These are phyloP conservation scores for Silybum marianum DNA, from an alignment of 129 eudicot species.

Conservation along the genomic window DNA sequence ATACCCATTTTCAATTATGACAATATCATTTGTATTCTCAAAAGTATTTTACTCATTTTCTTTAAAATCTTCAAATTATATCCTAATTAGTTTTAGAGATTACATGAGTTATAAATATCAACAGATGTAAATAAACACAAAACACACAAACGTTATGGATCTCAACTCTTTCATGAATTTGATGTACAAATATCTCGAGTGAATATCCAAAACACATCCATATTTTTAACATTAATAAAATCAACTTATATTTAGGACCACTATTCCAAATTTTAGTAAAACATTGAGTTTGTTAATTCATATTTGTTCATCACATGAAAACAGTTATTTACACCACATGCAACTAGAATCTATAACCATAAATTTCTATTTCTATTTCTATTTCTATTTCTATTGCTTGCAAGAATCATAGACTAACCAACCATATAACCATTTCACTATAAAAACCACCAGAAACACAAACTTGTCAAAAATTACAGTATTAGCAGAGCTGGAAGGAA, in stretches of 20 bases:
- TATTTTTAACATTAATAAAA: too few relatives aligned
- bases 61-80: too few relatives aligned
- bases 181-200: background rate
- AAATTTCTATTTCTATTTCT: background rate
- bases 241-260: too few relatives aligned
- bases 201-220: background rate
- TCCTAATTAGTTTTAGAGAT: background rate
- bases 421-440: constrained; percentile 1
- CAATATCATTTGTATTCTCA: background rate
- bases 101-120: too few relatives aligned
- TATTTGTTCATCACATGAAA: too few relatives aligned
- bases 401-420: constrained; percentile 2
- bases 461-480: background rate
- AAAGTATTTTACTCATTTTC: background rate
- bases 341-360: background rate
- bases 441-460: constrained; percentile 16
- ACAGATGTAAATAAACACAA: too few relatives aligned
- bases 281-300: too few relatives aligned
- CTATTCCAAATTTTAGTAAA: too few relatives aligned
- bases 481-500: background rate
- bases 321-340: too few relatives aligned
- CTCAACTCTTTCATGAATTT: background rate
- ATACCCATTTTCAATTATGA: background rate
- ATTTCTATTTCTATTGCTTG: background rate
- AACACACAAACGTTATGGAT: background rate